phyloP scores from a whole-genome alignment of 345 rosid species.

The Excoecaria agallocha region DNA sequence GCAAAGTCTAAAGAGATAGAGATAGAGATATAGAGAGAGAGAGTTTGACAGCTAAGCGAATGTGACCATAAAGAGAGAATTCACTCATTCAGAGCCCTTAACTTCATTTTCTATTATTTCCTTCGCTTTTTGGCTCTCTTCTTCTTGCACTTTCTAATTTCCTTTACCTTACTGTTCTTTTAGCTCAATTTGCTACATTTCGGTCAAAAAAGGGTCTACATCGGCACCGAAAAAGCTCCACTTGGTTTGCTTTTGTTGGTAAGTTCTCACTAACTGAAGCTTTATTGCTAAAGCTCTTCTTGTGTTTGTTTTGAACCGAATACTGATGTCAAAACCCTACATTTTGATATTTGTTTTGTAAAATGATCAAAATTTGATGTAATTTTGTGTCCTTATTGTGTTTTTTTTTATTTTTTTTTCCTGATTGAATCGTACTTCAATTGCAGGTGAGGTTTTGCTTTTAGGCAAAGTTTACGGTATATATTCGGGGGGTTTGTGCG shows the following conservation, averaged over 20 bases:
- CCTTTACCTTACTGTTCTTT: neutral
- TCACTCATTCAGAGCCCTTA: neutral
- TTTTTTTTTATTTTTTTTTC: neutral
- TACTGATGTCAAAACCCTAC: neutral
- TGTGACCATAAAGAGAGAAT: conserved; percentile 10
- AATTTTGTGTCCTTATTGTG: conserved; percentile 9
- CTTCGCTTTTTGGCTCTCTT: neutral
- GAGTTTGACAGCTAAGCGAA: conserved; percentile 17
- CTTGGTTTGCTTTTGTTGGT: conserved; percentile 19
- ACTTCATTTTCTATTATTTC: neutral
- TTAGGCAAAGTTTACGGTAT: neutral
- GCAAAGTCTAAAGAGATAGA: neutral
- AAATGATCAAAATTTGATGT: neutral
- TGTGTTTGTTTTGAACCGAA: neutral
- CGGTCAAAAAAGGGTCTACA: conserved; percentile 17
- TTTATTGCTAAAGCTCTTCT: neutral
- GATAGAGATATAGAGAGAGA: conserved; percentile 8
- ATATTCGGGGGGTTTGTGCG: conserved; percentile 20
- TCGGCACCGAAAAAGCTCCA: conserved; percentile 22
- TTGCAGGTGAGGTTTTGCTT: conserved; percentile 28
- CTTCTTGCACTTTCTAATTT: neutral
- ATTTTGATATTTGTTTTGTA: neutral
- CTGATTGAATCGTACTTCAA: conserved; percentile 24
- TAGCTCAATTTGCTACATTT: conserved; percentile 13
- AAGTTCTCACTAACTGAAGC: conserved; percentile 7